These are phyloP conservation scores for Berberis thunbergii DNA, from an alignment of 164 flowering plant genomes.

Conservation along the genomic window DNA sequence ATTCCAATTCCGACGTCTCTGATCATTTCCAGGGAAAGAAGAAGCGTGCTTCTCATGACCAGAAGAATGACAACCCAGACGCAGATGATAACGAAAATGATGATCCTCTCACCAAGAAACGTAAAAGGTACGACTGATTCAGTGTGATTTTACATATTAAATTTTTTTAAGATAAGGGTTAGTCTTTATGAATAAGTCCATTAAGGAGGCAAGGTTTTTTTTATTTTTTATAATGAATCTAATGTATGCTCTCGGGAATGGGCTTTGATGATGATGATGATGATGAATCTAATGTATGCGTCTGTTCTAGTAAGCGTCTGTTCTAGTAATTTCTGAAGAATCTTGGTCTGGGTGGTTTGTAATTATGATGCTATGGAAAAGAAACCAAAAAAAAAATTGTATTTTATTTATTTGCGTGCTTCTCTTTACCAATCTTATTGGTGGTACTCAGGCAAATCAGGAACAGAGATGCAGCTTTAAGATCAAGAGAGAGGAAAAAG, in stretches of 20 bases:
- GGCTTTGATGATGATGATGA: no score
- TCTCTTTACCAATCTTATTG: neutral
- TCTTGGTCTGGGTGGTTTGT: neutral
- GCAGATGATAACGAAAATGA: constrained; percentile 2
- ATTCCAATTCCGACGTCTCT: constrained; percentile 13
- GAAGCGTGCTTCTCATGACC: constrained; percentile 5
- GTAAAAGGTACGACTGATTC: constrained; percentile 35
- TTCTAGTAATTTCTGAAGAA: neutral
- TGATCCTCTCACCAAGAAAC: constrained; percentile 45
- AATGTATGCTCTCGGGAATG: no score
- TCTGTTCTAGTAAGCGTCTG: neutral
- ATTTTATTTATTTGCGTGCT: no score
- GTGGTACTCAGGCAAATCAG: constrained; percentile 59
- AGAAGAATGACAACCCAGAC: neutral
- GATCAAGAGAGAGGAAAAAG: constrained; percentile 94
- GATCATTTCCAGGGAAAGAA: constrained; percentile 14
- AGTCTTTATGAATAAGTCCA: neutral
- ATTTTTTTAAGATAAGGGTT: neutral
- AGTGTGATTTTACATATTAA: neutral
- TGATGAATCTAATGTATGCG: neutral
- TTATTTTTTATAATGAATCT: no score
- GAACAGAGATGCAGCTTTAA: constrained; percentile 82
- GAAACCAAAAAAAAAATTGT: neutral
- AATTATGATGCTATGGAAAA: neutral
- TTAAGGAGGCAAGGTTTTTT: neutral